A percentile compares a stretch with the other conserved stretches of the same genome.
Conservation (phyloP, 441 rosid genomes). For the Erodium texanum region DNA sequence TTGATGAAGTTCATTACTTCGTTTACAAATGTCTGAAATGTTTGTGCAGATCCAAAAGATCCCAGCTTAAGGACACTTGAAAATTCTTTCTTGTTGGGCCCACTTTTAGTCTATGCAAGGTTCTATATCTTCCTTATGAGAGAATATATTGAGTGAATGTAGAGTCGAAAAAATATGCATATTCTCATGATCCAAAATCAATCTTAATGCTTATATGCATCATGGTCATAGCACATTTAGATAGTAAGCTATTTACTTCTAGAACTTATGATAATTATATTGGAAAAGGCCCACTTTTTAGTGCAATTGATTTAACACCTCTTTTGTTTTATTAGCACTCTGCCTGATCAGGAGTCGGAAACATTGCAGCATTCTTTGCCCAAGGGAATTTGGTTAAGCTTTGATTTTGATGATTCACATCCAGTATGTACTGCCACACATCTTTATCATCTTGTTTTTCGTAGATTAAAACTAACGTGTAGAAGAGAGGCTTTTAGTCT, state of each 20-base stretch:
- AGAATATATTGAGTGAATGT: neutral
- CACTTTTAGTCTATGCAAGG: conserved; percentile 74
- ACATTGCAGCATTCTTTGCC: conserved; percentile 44
- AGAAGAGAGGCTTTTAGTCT: conserved; percentile 6
- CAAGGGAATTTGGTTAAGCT: conserved; percentile 72
- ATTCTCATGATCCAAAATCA: neutral
- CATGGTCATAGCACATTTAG: neutral
- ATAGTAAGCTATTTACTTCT: neutral
- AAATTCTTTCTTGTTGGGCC: conserved; percentile 79
- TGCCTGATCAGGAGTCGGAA: conserved; percentile 39
- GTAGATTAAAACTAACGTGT: neutral
- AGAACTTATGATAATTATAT: neutral
- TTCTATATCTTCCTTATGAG: conserved; percentile 20
- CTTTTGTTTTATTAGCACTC: conserved; percentile 36
- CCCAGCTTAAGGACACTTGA: conserved; percentile 58
- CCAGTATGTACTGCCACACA: conserved; percentile 43
- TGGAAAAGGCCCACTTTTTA: neutral
- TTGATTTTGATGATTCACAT: conserved; percentile 80
- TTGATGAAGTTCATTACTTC: conserved; percentile 8
- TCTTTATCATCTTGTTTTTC: conserved; percentile 10
- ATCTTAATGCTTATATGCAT: neutral
- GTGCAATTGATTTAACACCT: conserved; percentile 11
- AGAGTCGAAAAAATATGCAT: neutral
- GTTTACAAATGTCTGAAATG: conserved; percentile 1
- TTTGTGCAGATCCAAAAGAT: conserved; percentile 66